Evolutionary conservation across 129 eudicot species (phyloP).

Genomic region (Deinandra increscens): DNA sequence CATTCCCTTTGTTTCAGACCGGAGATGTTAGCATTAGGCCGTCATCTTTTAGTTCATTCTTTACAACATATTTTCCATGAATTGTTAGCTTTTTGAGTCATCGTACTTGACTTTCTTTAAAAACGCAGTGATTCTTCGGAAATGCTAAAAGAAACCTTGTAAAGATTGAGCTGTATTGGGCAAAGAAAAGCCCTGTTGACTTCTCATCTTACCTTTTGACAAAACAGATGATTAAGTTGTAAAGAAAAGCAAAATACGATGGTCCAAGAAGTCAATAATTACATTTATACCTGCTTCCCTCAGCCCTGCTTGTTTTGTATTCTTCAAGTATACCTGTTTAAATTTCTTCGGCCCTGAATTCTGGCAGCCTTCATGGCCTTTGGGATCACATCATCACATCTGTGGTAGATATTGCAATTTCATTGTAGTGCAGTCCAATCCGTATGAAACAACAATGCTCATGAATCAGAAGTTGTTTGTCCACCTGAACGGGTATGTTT

Average conservation of each 20-base stretch:
- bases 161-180: neutral
- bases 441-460: constrained; percentile 36
- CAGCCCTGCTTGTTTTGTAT: no score
- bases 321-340: neutral
- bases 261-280: neutral
- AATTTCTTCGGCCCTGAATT: constrained; percentile 3
- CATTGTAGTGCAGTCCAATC: constrained; percentile 21
- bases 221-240: neutral
- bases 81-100: neutral
- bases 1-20: neutral
- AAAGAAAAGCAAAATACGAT: neutral
- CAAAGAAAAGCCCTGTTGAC: neutral
- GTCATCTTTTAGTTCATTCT: neutral
- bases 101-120: neutral
- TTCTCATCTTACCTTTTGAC: no score
- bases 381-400: constrained; percentile 15
- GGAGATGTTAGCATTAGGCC: neutral
- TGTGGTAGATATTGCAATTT: constrained; percentile 22
- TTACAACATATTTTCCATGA: neutral
- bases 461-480: constrained; percentile 41
- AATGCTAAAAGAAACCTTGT: constrained; percentile 6
- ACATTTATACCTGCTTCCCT: neutral
- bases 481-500: constrained; percentile 37
- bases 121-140: neutral
- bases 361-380: constrained; percentile 31